Base-by-base conservation (phyloP, 2,329 filamentous ascomycete genomes). In the Aspergillus versicolor region DNA sequence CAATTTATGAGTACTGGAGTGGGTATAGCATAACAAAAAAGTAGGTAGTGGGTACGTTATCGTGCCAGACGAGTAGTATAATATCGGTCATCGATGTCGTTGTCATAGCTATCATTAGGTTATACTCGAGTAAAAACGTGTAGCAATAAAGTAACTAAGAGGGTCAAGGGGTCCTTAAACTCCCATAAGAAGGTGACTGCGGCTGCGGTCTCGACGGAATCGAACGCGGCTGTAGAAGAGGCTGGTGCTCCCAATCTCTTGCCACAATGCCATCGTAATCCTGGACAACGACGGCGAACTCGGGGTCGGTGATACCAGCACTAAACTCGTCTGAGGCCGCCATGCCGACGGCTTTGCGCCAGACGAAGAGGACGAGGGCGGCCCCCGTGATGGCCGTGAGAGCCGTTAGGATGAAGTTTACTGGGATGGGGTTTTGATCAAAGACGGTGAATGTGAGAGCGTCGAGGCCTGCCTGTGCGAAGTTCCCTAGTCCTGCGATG, bases 401-500 rank as follows among this genome's bases (percentile, higher is more conserved):
- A 0, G 74, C 68, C 47, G 93, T 74, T 19, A 96, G 73, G 0
- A 88, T 79, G 3, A 89, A 51, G 70, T 96, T 94, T 12, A 95
- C 87, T 0, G 91, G 91, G 0, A 90, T 77, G 0, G 92, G 92
- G 70, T 95, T 81, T 5, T 87, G 85, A 21, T 79, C 65, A 68
- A 93, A 96, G 0, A 81, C 81, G 55, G 84, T 80, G 68, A 95
- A 90, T 41, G 92, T 91, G 37, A 93, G 71, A 22, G 87, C 84
- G 71, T 96, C 92, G 34, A 96, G 80, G 0, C 84, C 91, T 5
- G 88, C 88, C 76, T 96, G 91, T 1, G 84, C 84, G 68, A 97
- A 92, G 74, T 95, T 96, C 67, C 92, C 82, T 0, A 96, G 72
- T 0, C 92, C 92, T 0, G 91, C 88, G 2, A 94, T 77, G 73